These are phyloP conservation scores for Candida methanosorbosa DNA, from an alignment of 805 yeast genomes.

Conservation along the genomic window DNA sequence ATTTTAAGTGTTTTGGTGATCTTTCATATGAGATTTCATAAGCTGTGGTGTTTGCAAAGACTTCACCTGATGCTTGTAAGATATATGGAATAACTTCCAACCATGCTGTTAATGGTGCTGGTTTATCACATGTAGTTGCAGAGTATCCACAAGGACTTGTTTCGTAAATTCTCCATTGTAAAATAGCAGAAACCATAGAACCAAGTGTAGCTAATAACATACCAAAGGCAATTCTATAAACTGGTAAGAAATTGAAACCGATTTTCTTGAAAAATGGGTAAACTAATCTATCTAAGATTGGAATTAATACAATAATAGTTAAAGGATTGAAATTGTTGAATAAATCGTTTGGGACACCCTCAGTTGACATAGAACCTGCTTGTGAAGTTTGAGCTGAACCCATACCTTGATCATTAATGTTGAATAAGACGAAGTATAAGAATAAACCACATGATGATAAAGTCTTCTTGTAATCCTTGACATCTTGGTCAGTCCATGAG, in stretches of 20 bases:
- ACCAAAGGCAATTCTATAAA: slow-evolving; percentile 37
- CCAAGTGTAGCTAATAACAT: slow-evolving; percentile 37
- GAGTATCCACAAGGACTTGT: slow-evolving; percentile 44
- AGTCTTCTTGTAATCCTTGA: slow-evolving; percentile 29
- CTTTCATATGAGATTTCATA: slow-evolving; percentile 47
- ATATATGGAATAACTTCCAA: slow-evolving; percentile 25
- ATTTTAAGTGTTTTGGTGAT: slow-evolving; percentile 41
- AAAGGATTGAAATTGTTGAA: slow-evolving; percentile 47
- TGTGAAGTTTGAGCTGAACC: slow-evolving; percentile 40
- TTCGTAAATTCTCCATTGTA: slow-evolving; percentile 35
- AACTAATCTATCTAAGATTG: slow-evolving; percentile 35
- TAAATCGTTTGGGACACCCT: slow-evolving; percentile 48
- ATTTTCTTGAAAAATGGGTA: slow-evolving; percentile 35
- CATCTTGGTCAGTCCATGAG: slow-evolving; percentile 34
- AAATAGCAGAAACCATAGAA: slow-evolving; percentile 37
- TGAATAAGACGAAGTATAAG: slow-evolving; percentile 29
- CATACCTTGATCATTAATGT: slow-evolving; percentile 36
- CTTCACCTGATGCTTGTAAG: slow-evolving; percentile 44
- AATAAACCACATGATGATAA: slow-evolving; percentile 35
- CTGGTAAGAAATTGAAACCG: slow-evolving; percentile 34
- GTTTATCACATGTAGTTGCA: slow-evolving; percentile 28
- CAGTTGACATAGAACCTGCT: slow-evolving; percentile 43
- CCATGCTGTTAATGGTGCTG: slow-evolving; percentile 28
- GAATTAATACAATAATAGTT: slow-evolving; percentile 40
- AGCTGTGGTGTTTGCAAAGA: slow-evolving; percentile 42